Conservation (phyloP, 192 early-diverging fungal species). For the Coemansia javaensis region DNA sequence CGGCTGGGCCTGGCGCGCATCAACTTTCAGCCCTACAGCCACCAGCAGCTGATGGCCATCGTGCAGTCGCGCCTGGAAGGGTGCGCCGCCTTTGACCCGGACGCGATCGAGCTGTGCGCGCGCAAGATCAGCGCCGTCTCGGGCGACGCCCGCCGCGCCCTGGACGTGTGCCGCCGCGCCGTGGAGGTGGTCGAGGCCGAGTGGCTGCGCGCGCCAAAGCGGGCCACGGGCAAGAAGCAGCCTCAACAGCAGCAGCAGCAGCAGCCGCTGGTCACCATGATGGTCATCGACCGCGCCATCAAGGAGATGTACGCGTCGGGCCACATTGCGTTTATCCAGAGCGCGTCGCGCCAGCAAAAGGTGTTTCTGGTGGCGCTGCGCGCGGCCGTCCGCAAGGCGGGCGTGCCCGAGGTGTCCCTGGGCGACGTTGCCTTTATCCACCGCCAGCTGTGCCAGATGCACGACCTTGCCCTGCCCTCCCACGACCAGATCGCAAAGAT, state of each 20-base stretch:
- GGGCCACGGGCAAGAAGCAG: neutral
- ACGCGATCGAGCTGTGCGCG: conserved; percentile 91
- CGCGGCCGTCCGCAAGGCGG: conserved; percentile 57
- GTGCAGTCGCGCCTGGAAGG: conserved; percentile 75
- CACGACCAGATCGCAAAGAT: conserved; percentile 58
- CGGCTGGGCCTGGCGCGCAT: conserved; percentile 84
- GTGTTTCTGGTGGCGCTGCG: conserved; percentile 76
- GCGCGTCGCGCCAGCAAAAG: conserved; percentile 77
- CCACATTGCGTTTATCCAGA: conserved; percentile 64
- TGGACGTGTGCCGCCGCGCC: conserved; percentile 87
- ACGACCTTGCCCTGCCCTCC: conserved; percentile 56
- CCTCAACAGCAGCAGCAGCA: neutral
- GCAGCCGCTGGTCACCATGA: conserved; percentile 51
- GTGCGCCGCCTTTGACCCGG: conserved; percentile 64
- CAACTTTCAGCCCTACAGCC: conserved; percentile 89
- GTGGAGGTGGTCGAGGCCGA: conserved; percentile 66
- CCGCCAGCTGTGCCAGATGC: conserved; percentile 62
- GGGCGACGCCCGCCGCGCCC: conserved; percentile 89
- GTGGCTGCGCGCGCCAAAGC: conserved; percentile 3
- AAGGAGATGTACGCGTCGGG: conserved; percentile 85
- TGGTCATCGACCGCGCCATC: conserved; percentile 71
- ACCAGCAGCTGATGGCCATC: conserved; percentile 80
- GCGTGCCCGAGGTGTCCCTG: conserved; percentile 69
- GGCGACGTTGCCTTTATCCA: conserved; percentile 66
- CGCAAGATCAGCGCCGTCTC: conserved; percentile 93